Evolutionary conservation across 2,329 filamentous ascomycete species (phyloP).

Genomic region (Aureobasidium sp.): DNA sequence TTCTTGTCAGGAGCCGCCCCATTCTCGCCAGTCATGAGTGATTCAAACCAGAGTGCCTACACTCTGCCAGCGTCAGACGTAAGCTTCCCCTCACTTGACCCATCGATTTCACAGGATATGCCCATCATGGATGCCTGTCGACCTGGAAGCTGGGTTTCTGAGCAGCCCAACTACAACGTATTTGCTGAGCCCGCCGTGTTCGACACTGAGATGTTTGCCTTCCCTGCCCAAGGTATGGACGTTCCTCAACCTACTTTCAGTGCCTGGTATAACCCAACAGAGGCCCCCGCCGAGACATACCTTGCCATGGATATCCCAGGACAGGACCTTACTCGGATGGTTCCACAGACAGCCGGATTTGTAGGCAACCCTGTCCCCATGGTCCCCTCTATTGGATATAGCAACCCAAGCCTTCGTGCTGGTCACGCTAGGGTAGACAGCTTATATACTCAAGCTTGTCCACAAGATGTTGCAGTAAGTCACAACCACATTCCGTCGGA

Average conservation of each 20-base stretch:
- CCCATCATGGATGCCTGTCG: neutral
- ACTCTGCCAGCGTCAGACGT: slow-evolving; percentile 2
- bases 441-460: slow-evolving; percentile 6
- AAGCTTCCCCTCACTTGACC: slow-evolving; percentile 2
- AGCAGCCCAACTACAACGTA: neutral
- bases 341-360: slow-evolving; percentile 12
- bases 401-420: neutral
- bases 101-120: neutral
- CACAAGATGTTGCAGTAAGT: slow-evolving; percentile 10
- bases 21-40: slow-evolving; percentile 11
- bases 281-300: neutral
- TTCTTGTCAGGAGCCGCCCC: neutral
- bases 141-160: neutral
- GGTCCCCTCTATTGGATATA: neutral
- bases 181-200: slow-evolving; percentile 1
- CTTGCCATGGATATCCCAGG: neutral
- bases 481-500: neutral
- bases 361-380: slow-evolving; percentile 4
- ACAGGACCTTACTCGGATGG: neutral
- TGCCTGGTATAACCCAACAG: neutral
- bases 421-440: neutral
- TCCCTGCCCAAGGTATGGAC: slow-evolving; percentile 1
- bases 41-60: slow-evolving; percentile 3
- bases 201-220: neutral
- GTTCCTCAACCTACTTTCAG: neutral